Evolutionary conservation across 106 monocot species (phyloP), one percentile per base, ranked within the genome.

Genomic region (Triglochin maritima): DNA sequence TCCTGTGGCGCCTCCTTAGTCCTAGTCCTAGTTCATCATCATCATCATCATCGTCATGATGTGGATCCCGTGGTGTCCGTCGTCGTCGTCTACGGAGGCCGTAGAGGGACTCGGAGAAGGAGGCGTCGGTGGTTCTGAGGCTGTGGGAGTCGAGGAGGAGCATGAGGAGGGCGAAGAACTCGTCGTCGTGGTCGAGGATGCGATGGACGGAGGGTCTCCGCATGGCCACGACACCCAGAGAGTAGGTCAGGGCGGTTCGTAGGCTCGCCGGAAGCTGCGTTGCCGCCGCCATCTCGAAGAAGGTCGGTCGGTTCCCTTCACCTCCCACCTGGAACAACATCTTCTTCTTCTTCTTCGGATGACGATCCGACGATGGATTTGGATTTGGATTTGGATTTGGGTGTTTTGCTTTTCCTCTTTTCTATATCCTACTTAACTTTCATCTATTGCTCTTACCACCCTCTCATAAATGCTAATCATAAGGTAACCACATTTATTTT

Each of bases 201-300:
- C 85, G 90, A 76, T 90, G 94, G 42, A 95, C 75, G 63, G 91
- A 83, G 16, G 95, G 95, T 16, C 90, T 87, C 76, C 95, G 77
- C 50, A 96, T 65, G 6, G 87, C 90, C 44, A 96, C 68, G 4
- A 96, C 96, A 56, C 91, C 96, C 49, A 96, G 72, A 3, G 96
- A 91, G 83, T 96, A 96, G 50, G 79, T 80, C 65, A 96, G 83
- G 16, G 96, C 96, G 42, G 96, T 84, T 47, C 88, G 75, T 52
- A 96, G 91, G 75, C 96, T 96, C 52, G 78, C 73, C 10, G 96
- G 96, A 52, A 96, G 96, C 78, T 96, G 88, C 82, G 88, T 90
- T 43, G 96, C 96, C 3, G 96, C 96, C 16, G 91, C 88, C 96
- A 96, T 96, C 91, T 96, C 96, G 88, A 96, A 91, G 96, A 96